Conservation (phyloP, 148 eudicot species). For the Persicaria tinctoria region DNA sequence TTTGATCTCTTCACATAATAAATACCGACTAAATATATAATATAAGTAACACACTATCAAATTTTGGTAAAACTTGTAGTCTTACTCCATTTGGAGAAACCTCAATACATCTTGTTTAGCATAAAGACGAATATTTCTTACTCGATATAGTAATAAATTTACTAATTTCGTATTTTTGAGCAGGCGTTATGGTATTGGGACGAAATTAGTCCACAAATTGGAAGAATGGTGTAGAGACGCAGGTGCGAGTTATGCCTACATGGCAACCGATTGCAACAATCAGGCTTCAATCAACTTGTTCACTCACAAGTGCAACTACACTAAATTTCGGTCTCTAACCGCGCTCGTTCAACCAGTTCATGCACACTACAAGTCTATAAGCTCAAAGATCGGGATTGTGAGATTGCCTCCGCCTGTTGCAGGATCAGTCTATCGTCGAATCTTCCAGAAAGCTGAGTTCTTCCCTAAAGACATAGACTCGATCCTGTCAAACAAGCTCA, state of each 20-base stretch:
- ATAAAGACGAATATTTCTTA: no score
- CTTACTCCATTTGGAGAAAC: no score
- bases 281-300: constrained; percentile 72
- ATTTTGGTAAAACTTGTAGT: no score
- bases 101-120: no score
- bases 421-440: constrained; percentile 32
- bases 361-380: constrained; percentile 49
- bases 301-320: constrained; percentile 47
- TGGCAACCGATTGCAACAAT: constrained; percentile 79
- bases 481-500: constrained; percentile 45
- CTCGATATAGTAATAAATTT: background rate
- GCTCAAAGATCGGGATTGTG: constrained; percentile 32
- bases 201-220: constrained; percentile 28
- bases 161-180: background rate
- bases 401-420: constrained; percentile 36
- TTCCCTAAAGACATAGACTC: constrained; percentile 60
- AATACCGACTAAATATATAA: no score
- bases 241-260: constrained; percentile 66
- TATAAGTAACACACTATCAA: no score
- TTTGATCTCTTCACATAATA: no score
- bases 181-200: constrained; percentile 12
- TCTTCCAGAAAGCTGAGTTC: constrained; percentile 42
- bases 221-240: constrained; percentile 67
- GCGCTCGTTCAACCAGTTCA: constrained; percentile 73
- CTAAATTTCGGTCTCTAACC: constrained; percentile 47